Base-by-base conservation (phyloP, 169 alveolate species). In the Eimeria sp. region DNA sequence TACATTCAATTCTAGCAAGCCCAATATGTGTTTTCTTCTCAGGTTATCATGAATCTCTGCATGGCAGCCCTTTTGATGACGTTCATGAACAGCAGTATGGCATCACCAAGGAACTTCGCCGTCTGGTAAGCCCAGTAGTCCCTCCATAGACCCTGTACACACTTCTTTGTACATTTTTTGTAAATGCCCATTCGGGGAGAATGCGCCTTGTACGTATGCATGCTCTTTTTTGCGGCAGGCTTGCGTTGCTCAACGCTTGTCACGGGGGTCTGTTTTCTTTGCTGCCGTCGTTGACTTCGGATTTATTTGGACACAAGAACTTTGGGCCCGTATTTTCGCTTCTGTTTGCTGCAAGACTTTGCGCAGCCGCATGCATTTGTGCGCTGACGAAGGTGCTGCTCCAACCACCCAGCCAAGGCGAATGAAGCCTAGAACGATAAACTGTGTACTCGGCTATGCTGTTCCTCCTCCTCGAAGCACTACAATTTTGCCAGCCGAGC, bases 251-350 rank as follows among this genome's bases (percentile, higher is more conserved):
- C 27, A 51, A 93, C 78, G 82, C 90, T 6, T 93, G 96, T 65
- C 93, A 93, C 76, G 96, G 96, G 7, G 96, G 96, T 47, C 67
- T 65, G 76, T 97, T 97, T 88, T 92, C 98, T 22, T 82, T 97
- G 61, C 94, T 97, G 72, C 98, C 98, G 25, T 95, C 98, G 27
- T 73, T 97, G 45, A 96, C 97, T 72, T 95, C 97, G 65, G 97
- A 97, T 87, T 89, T 96, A 61, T 97, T 97, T 88, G 98, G 98
- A 34, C 92, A 93, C 20, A 96, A 92, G 57, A 95, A 97, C 63
- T 96, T 97, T 70, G 97, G 97, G 3, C 97, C 97, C 16, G 96
- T 97, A n/a, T 97, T 97, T 91, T 97, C 97, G 10, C 97, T 97
- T 20, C 98, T 97, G 75, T 97, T 96, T 76, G 96, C 97, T 10